Evolutionary conservation across 2,329 filamentous ascomycete species (phyloP).

Genomic region (Sclerotinia sclerotiorum): DNA sequence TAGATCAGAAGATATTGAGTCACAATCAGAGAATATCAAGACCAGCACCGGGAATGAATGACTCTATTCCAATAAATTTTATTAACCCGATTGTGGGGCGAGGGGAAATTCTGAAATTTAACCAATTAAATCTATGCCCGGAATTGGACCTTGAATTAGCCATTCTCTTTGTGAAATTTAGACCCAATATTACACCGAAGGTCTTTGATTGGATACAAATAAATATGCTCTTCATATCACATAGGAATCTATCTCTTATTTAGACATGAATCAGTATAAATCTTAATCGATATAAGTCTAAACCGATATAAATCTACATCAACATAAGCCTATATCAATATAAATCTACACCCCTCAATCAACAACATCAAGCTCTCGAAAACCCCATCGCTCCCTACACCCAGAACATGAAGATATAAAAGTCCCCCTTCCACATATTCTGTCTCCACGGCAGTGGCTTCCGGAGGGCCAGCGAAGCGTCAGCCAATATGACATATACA

Average conservation of each 20-base stretch:
- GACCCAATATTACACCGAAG: no score
- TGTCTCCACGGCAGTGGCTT: background rate
- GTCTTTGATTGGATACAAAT: background rate
- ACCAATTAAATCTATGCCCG: background rate
- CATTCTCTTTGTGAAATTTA: no score
- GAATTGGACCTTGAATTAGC: background rate
- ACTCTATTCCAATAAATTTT: slow-evolving; percentile 4
- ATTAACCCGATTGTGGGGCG: slow-evolving; percentile 12
- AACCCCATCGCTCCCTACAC: no score
- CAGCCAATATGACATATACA: background rate
- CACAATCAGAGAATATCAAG: background rate
- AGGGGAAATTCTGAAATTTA: slow-evolving; percentile 7
- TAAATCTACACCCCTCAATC: no score
- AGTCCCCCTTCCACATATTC: background rate
- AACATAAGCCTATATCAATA: background rate
- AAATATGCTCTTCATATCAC: no score
- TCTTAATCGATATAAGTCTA: no score
- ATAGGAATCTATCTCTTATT: no score
- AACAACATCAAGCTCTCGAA: no score
- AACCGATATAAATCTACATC: no score
- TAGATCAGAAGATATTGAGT: slow-evolving; percentile 3
- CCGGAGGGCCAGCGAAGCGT: background rate
- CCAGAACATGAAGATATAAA: background rate
- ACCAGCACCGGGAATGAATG: background rate
- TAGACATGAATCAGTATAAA: no score